Base-by-base conservation (phyloP, 2,329 filamentous ascomycete species). In the Botrytis porri region DNA sequence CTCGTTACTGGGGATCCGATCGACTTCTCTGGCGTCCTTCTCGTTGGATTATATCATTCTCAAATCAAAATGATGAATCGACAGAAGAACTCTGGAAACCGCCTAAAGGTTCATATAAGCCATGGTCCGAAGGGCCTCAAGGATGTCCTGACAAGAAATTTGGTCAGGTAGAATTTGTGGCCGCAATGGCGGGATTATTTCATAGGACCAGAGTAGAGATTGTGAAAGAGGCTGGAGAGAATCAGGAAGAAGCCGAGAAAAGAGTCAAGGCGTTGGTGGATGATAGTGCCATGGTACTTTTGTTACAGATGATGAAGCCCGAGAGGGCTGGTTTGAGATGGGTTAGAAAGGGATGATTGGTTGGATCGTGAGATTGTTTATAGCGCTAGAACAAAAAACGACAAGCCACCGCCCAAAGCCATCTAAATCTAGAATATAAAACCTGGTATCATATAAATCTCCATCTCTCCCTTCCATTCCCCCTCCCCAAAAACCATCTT, bases 271-370 rank as follows among this genome's bases (percentile, higher is more conserved):
- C 3, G 1, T 54, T 60, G 8, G n/a, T 70, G 0, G 29, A 70
- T 70, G 22, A 61, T 48, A 61, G 39, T 60, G 67, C 54, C 1
- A 35, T 43, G n/a, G 12, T 32, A 43, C 54, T 61, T 43, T 32
- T 45, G n/a, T 25, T 70, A 18, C 54, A 70, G 29, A 61, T 60
- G 67, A 69, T 32, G 62, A 35, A 35, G 29, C 29, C 62, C 1
- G 62, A 48, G 12, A 48, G 48, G n/a, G 62, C 29, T 12, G 41
- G 41, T 8, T 48, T 45, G 41, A 64, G 41, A 48, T 48, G 41
- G 41, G 20, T 48, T 1, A 25, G 1, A 6, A 61, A 61, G 7
- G 14, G 22, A 39, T 39, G 1, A 61, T 16, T 39, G 35, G 0
- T 4, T 39, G 12, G n/a, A 61, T 18, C 12, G 39, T n/a, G 1